These are phyloP conservation scores for Yamadazyma diddensiae DNA, from an alignment of 1,139 yeast species.

Conservation along the genomic window DNA sequence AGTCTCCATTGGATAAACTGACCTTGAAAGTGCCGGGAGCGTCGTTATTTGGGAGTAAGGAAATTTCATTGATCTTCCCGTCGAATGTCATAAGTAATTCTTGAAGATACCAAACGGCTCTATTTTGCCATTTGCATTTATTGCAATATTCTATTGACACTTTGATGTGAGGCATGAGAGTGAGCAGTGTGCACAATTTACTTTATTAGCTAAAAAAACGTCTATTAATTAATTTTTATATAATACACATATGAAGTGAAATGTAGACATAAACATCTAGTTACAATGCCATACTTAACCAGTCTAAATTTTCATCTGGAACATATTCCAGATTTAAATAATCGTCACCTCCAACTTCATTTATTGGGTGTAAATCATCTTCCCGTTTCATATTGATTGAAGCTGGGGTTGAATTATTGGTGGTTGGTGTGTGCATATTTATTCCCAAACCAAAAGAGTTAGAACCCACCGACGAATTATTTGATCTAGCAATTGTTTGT, in stretches of 20 bases:
- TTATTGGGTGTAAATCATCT: slow-evolving; percentile 17
- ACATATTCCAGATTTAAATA: slow-evolving; percentile 15
- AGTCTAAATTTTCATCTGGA: slow-evolving; percentile 30
- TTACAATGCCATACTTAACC: slow-evolving; percentile 38
- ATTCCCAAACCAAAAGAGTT: slow-evolving; percentile 14
- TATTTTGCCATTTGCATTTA: slow-evolving; percentile 47
- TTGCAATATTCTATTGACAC: slow-evolving; percentile 37
- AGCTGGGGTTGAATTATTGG: slow-evolving; percentile 11
- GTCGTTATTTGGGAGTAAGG: slow-evolving; percentile 38
- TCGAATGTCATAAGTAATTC: slow-evolving; percentile 45
- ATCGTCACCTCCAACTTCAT: slow-evolving; percentile 18
- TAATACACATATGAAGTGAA: slow-evolving; percentile 1
- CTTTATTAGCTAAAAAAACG: too few species aligned
- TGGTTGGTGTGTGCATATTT: slow-evolving; percentile 8
- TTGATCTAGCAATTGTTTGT: slow-evolving; percentile 4
- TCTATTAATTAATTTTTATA: background rate
- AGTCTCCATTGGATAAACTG: slow-evolving; percentile 13
- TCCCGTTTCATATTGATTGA: slow-evolving; percentile 10
- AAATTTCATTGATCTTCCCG: slow-evolving; percentile 34
- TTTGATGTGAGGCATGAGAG: too few species aligned
- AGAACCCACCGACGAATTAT: slow-evolving; percentile 7
- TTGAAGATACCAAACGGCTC: slow-evolving; percentile 47
- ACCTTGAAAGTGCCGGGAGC: slow-evolving; percentile 41
- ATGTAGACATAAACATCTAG: background rate
- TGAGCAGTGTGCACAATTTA: too few species aligned